Evolutionary conservation across 768 basidiomycete species (phyloP), one percentile per base, ranked within the genome.

Genomic region (Pulveroboletus sp.): DNA sequence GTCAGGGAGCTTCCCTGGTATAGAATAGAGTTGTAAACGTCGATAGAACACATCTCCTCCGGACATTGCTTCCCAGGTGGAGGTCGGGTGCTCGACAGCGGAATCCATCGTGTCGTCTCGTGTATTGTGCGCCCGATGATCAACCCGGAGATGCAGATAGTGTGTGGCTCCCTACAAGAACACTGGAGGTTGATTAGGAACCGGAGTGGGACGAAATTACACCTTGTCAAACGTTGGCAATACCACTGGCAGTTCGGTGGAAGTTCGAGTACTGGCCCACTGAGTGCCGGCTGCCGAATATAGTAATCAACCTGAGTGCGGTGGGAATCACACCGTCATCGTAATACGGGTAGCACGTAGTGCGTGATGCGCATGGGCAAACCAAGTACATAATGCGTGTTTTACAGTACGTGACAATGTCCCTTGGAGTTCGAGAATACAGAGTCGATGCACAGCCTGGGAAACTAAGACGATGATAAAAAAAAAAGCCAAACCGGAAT

Each of bases 11-110:
- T 86, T 87, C 58, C 86, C 92, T 12, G 82, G 75, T 47, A 91
- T 81, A 1, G 86, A 81, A 64, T 97, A 98, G 20, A 93, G 74
- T 54, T 87, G 86, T 57, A 93, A 83, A 47, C 86, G 77, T 63
- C 86, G 74, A 63, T 97, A 97, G 73, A 96, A 98, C 27, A 86
- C 88, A 59, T 75, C 83, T 22, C 87, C 88, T 61, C 88, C 82
- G 65, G 85, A 80, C 85, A 96, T 90, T 36, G 93, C 80, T 67
- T 94, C 85, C 95, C 95, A 98, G 68, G 81, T 78, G 26, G 82
- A 68, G 3, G 89, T 89, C 2, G 90, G 88, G 59, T 90, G 89
- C 43, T 86, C 83, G 13, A 72, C 60, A 70, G 79, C 78, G 6
- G 58, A 14, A 20, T 68, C 64, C 67, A 68, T 66, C 45, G 42